Percentiles rank a stretch among this genome's conserved stretches.
Conservation (phyloP, 768 basidiomycete species). For the Kwoniella shandongensis region DNA sequence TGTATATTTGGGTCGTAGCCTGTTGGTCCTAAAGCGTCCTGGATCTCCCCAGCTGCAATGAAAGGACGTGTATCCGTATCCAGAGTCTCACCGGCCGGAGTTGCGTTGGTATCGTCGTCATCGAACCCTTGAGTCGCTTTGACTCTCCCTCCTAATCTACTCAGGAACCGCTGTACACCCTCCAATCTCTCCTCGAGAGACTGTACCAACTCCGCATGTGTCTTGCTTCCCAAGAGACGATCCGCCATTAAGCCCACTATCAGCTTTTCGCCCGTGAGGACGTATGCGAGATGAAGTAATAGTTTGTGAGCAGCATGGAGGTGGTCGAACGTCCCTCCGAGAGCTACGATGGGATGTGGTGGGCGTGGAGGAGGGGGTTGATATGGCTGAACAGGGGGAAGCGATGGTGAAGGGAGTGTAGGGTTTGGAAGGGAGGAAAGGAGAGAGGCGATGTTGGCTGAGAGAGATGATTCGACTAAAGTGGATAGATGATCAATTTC, state of each 20-base stretch:
- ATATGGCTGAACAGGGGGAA: not conserved
- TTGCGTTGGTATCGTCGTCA: no score
- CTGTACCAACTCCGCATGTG: constrained; percentile 35
- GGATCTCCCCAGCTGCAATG: constrained; percentile 64
- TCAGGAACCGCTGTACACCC: constrained; percentile 67
- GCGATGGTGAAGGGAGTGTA: no score
- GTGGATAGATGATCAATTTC: no score
- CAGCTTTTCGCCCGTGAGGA: constrained; percentile 73
- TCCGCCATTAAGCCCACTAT: constrained; percentile 72
- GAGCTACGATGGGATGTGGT: constrained; percentile 53
- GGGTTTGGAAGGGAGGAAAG: no score
- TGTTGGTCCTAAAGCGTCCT: constrained; percentile 89
- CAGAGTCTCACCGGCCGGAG: not conserved
- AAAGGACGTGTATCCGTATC: not conserved
- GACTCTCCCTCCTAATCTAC: constrained; percentile 7
- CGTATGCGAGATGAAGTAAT: constrained; percentile 85
- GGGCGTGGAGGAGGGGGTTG: not conserved
- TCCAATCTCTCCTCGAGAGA: constrained; percentile 57
- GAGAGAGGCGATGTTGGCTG: not conserved
- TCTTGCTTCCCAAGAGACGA: constrained; percentile 32
- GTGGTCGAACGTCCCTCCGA: constrained; percentile 98
- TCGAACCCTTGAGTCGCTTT: not conserved
- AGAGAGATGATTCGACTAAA: not conserved
- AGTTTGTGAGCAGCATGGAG: constrained; percentile 97
- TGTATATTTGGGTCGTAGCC: constrained; percentile 84